phyloP scores from a whole-genome alignment of 352 stramenopile genomes.

The Phytophthora citrophthora region DNA sequence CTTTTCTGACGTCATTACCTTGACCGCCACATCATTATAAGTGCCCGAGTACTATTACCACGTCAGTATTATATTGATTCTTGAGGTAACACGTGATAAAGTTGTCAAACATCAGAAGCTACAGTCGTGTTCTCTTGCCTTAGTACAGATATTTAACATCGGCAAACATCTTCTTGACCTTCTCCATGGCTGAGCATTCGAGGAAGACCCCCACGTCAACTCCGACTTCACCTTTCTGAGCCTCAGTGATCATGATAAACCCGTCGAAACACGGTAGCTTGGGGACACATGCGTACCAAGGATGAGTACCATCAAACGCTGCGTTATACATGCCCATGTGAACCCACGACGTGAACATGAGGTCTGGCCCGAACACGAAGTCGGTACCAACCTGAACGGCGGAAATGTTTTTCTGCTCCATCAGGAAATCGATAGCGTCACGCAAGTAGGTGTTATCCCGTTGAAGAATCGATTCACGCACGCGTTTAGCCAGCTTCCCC shows the following conservation, averaged over 20 bases:
- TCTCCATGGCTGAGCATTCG: conserved; percentile 41
- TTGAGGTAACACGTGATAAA: too few relatives aligned
- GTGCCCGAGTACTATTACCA: conserved; percentile 3
- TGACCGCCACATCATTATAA: neutral
- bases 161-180: conserved; percentile 39
- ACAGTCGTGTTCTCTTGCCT: neutral
- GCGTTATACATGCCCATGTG: conserved; percentile 73
- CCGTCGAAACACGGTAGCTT: conserved; percentile 44
- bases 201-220: conserved; percentile 59
- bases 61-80: neutral
- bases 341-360: conserved; percentile 68
- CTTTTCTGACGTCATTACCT: conserved; percentile 11
- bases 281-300: conserved; percentile 49
- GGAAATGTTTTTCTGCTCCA: conserved; percentile 33
- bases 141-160: conserved; percentile 16
- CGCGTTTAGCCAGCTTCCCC: conserved; percentile 36
- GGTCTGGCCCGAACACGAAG: conserved; percentile 56
- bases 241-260: conserved; percentile 58
- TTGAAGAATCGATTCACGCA: conserved; percentile 50
- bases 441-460: conserved; percentile 48
- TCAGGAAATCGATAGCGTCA: conserved; percentile 61
- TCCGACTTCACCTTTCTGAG: conserved; percentile 34
- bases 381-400: conserved; percentile 47
- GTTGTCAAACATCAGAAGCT: too few relatives aligned
- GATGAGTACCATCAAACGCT: conserved; percentile 44